Evolutionary conservation across 192 early-diverging fungal species (phyloP).

Genomic region (Coemansia sp.): DNA sequence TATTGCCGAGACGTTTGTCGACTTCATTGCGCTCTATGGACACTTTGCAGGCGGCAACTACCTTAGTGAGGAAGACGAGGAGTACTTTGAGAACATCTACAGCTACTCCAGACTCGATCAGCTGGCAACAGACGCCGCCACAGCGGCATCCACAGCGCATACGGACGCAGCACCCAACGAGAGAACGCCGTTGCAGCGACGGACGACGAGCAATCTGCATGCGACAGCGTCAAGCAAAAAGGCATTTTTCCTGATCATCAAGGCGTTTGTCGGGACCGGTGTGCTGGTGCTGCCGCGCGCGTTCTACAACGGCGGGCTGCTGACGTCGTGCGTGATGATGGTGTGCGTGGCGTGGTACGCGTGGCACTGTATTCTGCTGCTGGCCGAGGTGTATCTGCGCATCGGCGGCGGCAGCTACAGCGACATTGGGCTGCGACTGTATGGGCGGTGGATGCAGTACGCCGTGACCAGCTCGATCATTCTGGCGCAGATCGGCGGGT

Average conservation of each 20-base stretch:
- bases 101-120: constrained; percentile 10
- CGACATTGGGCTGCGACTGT: constrained; percentile 68
- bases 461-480: constrained; percentile 70
- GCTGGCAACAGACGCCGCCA: constrained; percentile 2
- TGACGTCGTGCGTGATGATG: constrained; percentile 62
- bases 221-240: constrained; percentile 64
- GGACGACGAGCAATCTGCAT: constrained; percentile 19
- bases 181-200: constrained; percentile 36
- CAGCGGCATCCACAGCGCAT: neutral
- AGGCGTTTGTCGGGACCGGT: constrained; percentile 83
- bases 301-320: constrained; percentile 77
- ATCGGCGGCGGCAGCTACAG: constrained; percentile 66
- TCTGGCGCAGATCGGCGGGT: constrained; percentile 81
- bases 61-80: constrained; percentile 75
- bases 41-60: constrained; percentile 94
- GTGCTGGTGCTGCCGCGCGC: constrained; percentile 74
- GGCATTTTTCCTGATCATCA: constrained; percentile 76
- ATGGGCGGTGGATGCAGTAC: constrained; percentile 64
- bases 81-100: constrained; percentile 55
- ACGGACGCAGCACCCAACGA: constrained; percentile 14
- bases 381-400: constrained; percentile 63
- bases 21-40: constrained; percentile 91
- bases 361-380: constrained; percentile 64
- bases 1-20: constrained; percentile 86
- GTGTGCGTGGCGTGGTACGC: constrained; percentile 63